These are phyloP conservation scores for Margaritispora aquatica DNA, from an alignment of 495 filamentous ascomycete species.

Conservation along the genomic window DNA sequence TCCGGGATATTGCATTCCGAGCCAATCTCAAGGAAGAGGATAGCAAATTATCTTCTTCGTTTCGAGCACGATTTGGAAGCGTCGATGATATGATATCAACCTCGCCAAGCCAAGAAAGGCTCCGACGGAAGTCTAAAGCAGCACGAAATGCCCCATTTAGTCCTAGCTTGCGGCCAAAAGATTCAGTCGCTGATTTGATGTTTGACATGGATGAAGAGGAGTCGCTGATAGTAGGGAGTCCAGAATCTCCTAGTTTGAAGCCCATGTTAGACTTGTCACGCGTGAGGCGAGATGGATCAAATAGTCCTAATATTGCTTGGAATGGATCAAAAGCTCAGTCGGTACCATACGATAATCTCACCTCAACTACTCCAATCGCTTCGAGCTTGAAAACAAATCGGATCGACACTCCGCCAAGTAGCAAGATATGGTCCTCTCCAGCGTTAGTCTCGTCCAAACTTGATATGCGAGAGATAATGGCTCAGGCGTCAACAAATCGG, in stretches of 20 bases:
- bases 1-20: constrained; percentile 50
- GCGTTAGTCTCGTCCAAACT: constrained; percentile 55
- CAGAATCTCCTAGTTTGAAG: constrained; percentile 8
- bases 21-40: constrained; percentile 55
- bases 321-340: constrained; percentile 1
- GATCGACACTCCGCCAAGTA: background rate
- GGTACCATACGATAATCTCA: background rate
- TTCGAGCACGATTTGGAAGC: constrained; percentile 41
- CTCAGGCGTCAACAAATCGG: constrained; percentile 54
- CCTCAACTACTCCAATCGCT: constrained; percentile 1
- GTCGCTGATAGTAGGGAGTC: constrained; percentile 3
- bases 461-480: constrained; percentile 79
- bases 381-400: background rate
- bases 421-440: constrained; percentile 55
- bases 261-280: constrained; percentile 6
- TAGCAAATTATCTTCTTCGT: constrained; percentile 40
- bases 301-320: constrained; percentile 12
- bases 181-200: constrained; percentile 70
- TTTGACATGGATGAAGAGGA: constrained; percentile 92
- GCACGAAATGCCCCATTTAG: constrained; percentile 43
- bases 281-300: background rate
- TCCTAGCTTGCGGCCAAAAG: constrained; percentile 57
- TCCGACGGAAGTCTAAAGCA: constrained; percentile 38
- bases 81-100: constrained; percentile 46
- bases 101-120: constrained; percentile 50